Evolutionary conservation across 2,329 filamentous ascomycete species (phyloP), one percentile per base, ranked within the genome.

Genomic region (Metarhizium anisopliae): DNA sequence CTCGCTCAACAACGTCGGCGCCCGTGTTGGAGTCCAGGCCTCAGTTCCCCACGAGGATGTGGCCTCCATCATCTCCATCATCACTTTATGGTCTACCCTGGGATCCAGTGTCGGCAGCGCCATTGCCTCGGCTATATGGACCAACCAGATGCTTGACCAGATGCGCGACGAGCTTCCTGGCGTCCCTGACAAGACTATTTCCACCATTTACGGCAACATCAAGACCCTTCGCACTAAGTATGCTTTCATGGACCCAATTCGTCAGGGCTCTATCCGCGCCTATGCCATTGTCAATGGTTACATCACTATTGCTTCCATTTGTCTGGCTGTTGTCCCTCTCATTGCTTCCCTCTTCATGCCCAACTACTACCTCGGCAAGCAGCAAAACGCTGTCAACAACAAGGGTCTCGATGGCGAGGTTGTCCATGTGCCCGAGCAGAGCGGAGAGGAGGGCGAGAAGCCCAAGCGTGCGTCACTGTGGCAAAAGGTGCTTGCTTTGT

Each of bases 1-100:
- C n/a, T 67, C 71, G 0, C 65, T 73, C 60, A 69, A 67, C 51
- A 68, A 74, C 3, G 67, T 75, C 20, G 73, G 72, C 38, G 69
- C 64, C 6, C 69, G 72, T 11, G 72, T 75, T 0, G 73, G 69
- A 6, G 64, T 60, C 3, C 71, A 75, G 55, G 71, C 71, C 11
- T 74, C 72, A 0, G 73, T 75, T 0, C 71, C 72, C 0, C 73
- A 76, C 58, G 67, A 74, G 54, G 72, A 75, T 47, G 57, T 76
- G 51, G 71, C 73, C 2, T 62, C 67, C 1, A 59, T 70, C 47
- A 75, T 75, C 53, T 64, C 70, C 14, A 57, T 72, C 1, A 59
- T 74, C 10, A 66, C 71, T 0, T 61, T 74, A 6, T 75, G 72
- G 72, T 69, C 67, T 6, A 72, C 69, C 2, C 54, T 75, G 7